Evolutionary conservation across 345 rosid species (phyloP).

Genomic region (Lepidium africanum): DNA sequence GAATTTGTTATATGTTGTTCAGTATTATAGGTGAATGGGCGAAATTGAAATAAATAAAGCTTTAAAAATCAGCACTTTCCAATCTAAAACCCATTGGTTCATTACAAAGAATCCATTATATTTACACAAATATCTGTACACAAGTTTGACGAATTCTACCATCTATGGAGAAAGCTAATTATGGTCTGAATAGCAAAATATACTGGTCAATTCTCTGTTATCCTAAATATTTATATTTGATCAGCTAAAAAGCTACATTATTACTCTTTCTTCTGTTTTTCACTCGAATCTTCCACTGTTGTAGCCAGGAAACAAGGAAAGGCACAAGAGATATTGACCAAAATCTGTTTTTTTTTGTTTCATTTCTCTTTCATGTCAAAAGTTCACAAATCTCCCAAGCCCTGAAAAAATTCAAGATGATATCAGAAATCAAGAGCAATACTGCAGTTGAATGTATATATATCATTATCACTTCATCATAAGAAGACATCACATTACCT

Average conservation of each 20-base stretch:
- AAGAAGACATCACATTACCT: not conserved
- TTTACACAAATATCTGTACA: conserved; percentile 10
- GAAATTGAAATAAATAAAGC: not conserved
- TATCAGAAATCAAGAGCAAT: conserved; percentile 6
- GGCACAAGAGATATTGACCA: conserved; percentile 14
- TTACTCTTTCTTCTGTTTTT: not conserved
- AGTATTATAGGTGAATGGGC: not conserved
- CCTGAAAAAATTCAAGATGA: not conserved
- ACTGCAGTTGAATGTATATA: not conserved
- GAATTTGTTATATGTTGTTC: not conserved
- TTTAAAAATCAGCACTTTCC: not conserved
- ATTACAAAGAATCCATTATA: conserved; percentile 15
- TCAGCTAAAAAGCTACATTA: conserved; percentile 1
- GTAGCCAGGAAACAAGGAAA: not conserved
- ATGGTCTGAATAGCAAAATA: not conserved
- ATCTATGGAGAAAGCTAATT: not conserved
- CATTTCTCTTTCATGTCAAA: not conserved
- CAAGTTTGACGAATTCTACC: not conserved
- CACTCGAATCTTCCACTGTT: conserved; percentile 13
- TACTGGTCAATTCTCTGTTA: conserved; percentile 19
- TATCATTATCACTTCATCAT: not conserved
- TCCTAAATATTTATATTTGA: conserved; percentile 6
- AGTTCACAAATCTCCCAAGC: not conserved
- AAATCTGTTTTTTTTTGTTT: not conserved
- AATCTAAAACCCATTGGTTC: conserved; percentile 10